These are phyloP conservation scores for Trypanosoma grayi DNA, from an alignment of 208 protist genomes.

Conservation along the genomic window DNA sequence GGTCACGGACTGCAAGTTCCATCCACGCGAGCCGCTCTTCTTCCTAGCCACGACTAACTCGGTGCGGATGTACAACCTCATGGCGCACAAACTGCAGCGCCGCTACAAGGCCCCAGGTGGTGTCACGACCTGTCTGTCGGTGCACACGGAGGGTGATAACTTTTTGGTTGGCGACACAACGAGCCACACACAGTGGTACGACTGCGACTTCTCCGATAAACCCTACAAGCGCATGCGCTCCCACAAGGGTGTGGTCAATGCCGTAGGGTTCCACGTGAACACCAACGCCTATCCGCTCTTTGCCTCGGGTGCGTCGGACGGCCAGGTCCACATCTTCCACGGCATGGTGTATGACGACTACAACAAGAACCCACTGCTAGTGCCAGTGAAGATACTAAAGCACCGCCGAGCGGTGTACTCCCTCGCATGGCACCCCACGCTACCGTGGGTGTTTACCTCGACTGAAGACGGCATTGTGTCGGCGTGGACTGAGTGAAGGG, in stretches of 20 bases:
- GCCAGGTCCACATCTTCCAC: slow-evolving; percentile 94
- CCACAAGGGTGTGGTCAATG: slow-evolving; percentile 93
- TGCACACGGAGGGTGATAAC: slow-evolving; percentile 98
- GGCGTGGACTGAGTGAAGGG: slow-evolving; percentile 81
- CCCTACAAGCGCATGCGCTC: slow-evolving; percentile 97
- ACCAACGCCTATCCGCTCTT: slow-evolving; percentile 95
- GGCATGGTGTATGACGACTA: slow-evolving; percentile 97
- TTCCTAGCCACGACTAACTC: slow-evolving; percentile 95
- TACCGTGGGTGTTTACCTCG: slow-evolving; percentile 99
- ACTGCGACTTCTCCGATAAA: slow-evolving; percentile 96
- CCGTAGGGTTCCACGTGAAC: slow-evolving; percentile 89
- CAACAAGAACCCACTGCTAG: slow-evolving; percentile 97
- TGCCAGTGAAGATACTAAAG: slow-evolving; percentile 98
- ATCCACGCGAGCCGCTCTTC: slow-evolving; percentile 98
- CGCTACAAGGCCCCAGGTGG: slow-evolving; percentile 92
- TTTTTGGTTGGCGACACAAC: slow-evolving; percentile 93
- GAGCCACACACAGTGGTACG: slow-evolving; percentile 97
- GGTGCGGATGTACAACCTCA: slow-evolving; percentile 97
- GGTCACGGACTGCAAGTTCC: slow-evolving; percentile 95
- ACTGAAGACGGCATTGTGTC: slow-evolving; percentile 95
- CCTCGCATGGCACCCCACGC: slow-evolving; percentile 96
- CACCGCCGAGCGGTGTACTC: slow-evolving; percentile 93
- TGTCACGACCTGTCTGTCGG: slow-evolving; percentile 92
- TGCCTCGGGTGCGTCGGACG: slow-evolving; percentile 96
- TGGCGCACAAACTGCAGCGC: slow-evolving; percentile 94